Percentiles rank a stretch among this genome's conserved stretches.
Evolutionary conservation across 768 basidiomycete genomes (phyloP).

Genomic region (Auricularia cornea): DNA sequence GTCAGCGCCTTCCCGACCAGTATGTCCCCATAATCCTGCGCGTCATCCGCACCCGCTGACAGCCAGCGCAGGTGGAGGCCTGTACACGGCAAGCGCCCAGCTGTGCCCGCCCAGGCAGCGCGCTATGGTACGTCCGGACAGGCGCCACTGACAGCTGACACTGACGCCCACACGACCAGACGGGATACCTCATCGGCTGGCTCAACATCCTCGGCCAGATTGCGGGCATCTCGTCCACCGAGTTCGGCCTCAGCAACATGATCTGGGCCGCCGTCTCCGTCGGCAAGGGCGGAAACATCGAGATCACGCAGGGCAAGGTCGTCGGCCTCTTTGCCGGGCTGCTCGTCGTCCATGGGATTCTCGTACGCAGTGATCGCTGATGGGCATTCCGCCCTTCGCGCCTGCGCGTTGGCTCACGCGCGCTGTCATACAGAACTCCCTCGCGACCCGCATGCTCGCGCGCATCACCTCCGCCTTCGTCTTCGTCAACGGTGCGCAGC

Average conservation of each 20-base stretch:
- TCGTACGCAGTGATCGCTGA: slow-evolving; percentile 32
- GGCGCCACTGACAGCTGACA: not conserved
- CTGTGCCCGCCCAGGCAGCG: slow-evolving; percentile 10
- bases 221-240: slow-evolving; percentile 62
- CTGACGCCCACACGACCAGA: not conserved
- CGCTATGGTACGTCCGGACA: not conserved
- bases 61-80: slow-evolving; percentile 10
- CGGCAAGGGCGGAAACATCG: slow-evolving; percentile 50
- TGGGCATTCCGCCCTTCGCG: not conserved
- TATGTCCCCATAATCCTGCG: not conserved
- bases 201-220: slow-evolving; percentile 79
- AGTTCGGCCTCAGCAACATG: slow-evolving; percentile 58
- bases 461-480: slow-evolving; percentile 69
- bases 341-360: slow-evolving; percentile 66
- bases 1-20: slow-evolving; percentile 16
- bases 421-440: slow-evolving; percentile 41
- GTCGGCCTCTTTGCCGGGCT: slow-evolving; percentile 73
- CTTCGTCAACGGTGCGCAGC: slow-evolving; percentile 76
- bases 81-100: slow-evolving; percentile 14
- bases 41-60: not conserved
- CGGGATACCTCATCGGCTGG: slow-evolving; percentile 53
- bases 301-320: slow-evolving; percentile 58
- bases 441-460: slow-evolving; percentile 69
- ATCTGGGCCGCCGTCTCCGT: slow-evolving; percentile 68
- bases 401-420: not conserved